phyloP scores from a whole-genome alignment of 2,329 filamentous ascomycete species.

The Penicillium sp. region DNA sequence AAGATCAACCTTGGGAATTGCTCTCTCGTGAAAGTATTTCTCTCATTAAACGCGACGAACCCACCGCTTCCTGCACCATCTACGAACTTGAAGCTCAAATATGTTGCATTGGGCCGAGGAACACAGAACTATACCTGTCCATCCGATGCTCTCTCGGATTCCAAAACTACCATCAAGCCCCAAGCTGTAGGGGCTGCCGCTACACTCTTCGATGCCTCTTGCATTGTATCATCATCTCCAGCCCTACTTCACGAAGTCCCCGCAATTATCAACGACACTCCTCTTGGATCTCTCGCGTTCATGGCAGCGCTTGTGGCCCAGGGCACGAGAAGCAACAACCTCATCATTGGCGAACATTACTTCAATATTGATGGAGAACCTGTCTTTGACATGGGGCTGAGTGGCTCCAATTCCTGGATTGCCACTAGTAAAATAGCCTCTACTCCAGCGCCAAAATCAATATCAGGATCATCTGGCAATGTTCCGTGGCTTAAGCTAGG shows the following conservation, averaged over 20 bases:
- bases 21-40: slow-evolving; percentile 10
- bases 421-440: slow-evolving; percentile 26
- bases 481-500: slow-evolving; percentile 37
- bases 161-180: slow-evolving; percentile 24
- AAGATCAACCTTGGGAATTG: slow-evolving; percentile 24
- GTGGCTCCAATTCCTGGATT: slow-evolving; percentile 27
- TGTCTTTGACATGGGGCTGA: slow-evolving; percentile 32
- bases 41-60: slow-evolving; percentile 20
- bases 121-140: slow-evolving; percentile 53
- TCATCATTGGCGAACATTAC: slow-evolving; percentile 40
- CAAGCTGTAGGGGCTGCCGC: slow-evolving; percentile 46
- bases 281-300: slow-evolving; percentile 30
- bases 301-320: slow-evolving; percentile 18
- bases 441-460: slow-evolving; percentile 21
- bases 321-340: slow-evolving; percentile 12
- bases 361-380: slow-evolving; percentile 29
- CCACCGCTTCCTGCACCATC: slow-evolving; percentile 30
- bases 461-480: slow-evolving; percentile 16
- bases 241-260: slow-evolving; percentile 31
- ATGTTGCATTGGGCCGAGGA: slow-evolving; percentile 48
- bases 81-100: slow-evolving; percentile 36
- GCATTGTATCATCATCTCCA: slow-evolving; percentile 29
- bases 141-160: slow-evolving; percentile 17
- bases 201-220: slow-evolving; percentile 45
- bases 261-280: slow-evolving; percentile 15